Percentiles rank a stretch among this genome's conserved stretches.
Conservation (phyloP, 2,329 filamentous ascomycete species). For the Fusarium sp. region DNA sequence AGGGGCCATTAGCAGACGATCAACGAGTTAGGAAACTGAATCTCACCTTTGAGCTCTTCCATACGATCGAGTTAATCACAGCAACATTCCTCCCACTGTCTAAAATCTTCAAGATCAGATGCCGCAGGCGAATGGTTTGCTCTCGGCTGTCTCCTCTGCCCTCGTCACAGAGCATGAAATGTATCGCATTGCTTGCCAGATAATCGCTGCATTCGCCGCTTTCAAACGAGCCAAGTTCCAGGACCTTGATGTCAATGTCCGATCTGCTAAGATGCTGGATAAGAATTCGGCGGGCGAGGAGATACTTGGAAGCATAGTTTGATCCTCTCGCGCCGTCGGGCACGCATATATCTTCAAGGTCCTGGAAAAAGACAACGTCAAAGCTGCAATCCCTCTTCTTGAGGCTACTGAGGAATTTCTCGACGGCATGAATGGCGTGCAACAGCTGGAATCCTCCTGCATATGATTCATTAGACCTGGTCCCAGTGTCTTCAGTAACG, state of each 20-base stretch:
- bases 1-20: not conserved
- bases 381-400: conserved; percentile 76
- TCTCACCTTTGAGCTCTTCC: conserved; percentile 74
- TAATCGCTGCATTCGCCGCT: conserved; percentile 67
- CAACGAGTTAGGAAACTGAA: too few species aligned
- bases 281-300: conserved; percentile 71
- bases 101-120: conserved; percentile 58
- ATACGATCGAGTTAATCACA: conserved; percentile 73
- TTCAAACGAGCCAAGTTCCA: conserved; percentile 59
- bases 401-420: conserved; percentile 72
- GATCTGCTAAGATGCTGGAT: conserved; percentile 68
- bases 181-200: conserved; percentile 64
- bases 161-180: conserved; percentile 78
- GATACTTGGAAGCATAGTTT: conserved; percentile 60
- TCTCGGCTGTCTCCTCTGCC: conserved; percentile 53
- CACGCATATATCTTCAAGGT: conserved; percentile 66
- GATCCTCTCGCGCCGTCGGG: conserved; percentile 52
- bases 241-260: conserved; percentile 46
- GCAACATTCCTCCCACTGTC: conserved; percentile 69
- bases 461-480: conserved; percentile 12
- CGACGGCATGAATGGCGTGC: conserved; percentile 77
- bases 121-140: conserved; percentile 59
- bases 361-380: conserved; percentile 76
- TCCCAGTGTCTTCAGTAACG: not conserved
- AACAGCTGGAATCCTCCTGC: conserved; percentile 75